Evolutionary conservation across 2,329 filamentous ascomycete genomes (phyloP), one percentile per base, ranked within the genome.

Genomic region (Ramichloridium luteum): DNA sequence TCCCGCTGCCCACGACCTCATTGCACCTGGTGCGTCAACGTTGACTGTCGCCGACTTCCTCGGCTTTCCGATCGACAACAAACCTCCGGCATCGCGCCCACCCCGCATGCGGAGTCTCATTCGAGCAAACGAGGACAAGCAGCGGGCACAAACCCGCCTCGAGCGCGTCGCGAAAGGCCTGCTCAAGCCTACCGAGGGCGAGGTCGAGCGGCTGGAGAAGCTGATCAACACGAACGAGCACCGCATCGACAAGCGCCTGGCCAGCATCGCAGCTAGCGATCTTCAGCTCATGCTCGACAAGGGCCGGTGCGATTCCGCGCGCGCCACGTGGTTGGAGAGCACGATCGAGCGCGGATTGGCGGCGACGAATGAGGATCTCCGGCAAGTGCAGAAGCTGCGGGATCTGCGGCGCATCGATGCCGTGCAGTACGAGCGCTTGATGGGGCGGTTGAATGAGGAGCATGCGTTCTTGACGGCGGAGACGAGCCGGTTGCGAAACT

Each of bases 241-340:
- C 25, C 31, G 28, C 13, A 30, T 48, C 3, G 31, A 38, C 6
- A 38, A 41, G 6, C 38, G 37, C 13, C 41, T 51, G 8, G 48
- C 46, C 3, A 25, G 35, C 16, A 45, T 43, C 31, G 41, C 49
- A 9, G 45, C 47, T 1, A 14, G 30, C 4, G 43, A 49, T 28
- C 27, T 53, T n/a, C 30, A 41, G 8, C 26, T 34, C 4, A 48
- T 51, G 46, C 43, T 50, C n/a, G 48, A 52, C 14, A 40, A 41
- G 5, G 49, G 48, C 1, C 30, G 37, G 6, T 45, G 46, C n/a
- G 40, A 44, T 12, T 44, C 33, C 18, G 20, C 29, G 9, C 29
- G 35, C 1, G 44, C 43, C n/a, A 38, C 39, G 23, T 48, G 43
- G 31, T 20, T 52, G 29, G 50, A 53, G 37, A 40, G 30, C 15